These are phyloP conservation scores for Gentiana straminea DNA, from an alignment of 257 asterid species.

Conservation along the genomic window DNA sequence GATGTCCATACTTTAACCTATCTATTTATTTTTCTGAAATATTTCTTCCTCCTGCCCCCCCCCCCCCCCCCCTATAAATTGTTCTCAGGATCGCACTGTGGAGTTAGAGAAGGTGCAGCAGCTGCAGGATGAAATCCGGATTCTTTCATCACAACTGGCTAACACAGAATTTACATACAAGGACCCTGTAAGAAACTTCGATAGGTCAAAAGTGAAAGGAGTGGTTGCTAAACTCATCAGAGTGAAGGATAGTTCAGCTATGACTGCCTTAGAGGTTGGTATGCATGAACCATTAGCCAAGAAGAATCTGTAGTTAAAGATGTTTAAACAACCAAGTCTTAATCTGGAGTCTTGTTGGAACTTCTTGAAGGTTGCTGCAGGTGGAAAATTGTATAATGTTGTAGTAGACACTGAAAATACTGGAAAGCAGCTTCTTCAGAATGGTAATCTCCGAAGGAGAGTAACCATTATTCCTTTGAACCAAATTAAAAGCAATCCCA, in stretches of 20 bases:
- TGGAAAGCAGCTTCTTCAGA: conserved; percentile 79
- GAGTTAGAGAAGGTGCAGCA: conserved; percentile 75
- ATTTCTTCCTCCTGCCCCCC: no score
- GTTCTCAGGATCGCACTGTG: conserved; percentile 47
- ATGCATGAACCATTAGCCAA: neutral
- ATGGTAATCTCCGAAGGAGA: conserved; percentile 78
- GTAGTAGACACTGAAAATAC: conserved; percentile 90
- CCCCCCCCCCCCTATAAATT: no score
- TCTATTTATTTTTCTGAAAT: no score
- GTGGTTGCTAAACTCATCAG: conserved; percentile 88
- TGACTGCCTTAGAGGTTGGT: conserved; percentile 85
- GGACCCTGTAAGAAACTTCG: conserved; percentile 72
- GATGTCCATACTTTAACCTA: conserved; percentile 10
- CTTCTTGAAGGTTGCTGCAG: conserved; percentile 83
- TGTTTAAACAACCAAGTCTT: conserved; percentile 4
- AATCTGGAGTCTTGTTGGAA: conserved; percentile 11
- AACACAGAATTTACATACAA: conserved; percentile 65
- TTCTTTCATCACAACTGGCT: conserved; percentile 61
- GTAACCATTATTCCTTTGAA: conserved; percentile 90
- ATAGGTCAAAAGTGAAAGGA: conserved; percentile 87
- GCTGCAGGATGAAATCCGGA: conserved; percentile 59
- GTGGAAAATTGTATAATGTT: conserved; percentile 83
- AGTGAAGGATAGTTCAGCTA: conserved; percentile 77
- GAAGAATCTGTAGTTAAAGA: neutral
- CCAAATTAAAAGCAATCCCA: conserved; percentile 69